These are phyloP conservation scores for Ascochyta pisi DNA, from an alignment of 2,329 filamentous ascomycete species.

Conservation along the genomic window DNA sequence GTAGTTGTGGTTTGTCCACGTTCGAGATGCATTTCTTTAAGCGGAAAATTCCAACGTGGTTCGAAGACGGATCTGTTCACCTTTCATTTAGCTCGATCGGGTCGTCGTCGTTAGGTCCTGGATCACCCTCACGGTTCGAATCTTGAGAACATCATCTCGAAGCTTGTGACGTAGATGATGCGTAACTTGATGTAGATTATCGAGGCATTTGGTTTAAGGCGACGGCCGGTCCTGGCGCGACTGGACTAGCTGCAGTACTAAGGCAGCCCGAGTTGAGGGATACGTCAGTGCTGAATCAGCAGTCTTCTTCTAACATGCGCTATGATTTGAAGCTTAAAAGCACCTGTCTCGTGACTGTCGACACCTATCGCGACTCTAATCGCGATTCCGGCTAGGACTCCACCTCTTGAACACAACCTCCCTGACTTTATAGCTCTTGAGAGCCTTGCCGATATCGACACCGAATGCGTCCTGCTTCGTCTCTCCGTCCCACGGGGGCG, in stretches of 20 bases:
- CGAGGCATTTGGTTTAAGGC: background rate
- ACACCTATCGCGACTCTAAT: slow-evolving; percentile 46
- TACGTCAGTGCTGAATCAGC: background rate
- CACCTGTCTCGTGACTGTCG: too few species aligned
- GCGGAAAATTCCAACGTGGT: too few species aligned
- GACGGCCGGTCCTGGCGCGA: background rate
- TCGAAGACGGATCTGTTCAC: too few species aligned
- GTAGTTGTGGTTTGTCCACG: too few species aligned
- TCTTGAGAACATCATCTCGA: background rate
- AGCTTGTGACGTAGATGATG: background rate
- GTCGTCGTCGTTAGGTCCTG: too few species aligned
- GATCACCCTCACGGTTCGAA: too few species aligned
- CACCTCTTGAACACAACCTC: slow-evolving; percentile 85
- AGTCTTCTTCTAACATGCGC: background rate
- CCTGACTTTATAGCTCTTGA: slow-evolving; percentile 76
- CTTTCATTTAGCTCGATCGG: background rate
- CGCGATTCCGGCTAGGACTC: slow-evolving; percentile 79
- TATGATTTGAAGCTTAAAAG: background rate
- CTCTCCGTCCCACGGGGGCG: slow-evolving; percentile 64
- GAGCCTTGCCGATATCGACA: slow-evolving; percentile 65
- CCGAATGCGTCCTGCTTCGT: slow-evolving; percentile 47
- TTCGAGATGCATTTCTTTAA: too few species aligned
- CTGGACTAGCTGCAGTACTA: background rate
- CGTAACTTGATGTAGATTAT: background rate
- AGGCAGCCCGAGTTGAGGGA: background rate